phyloP scores from a whole-genome alignment of 352 stramenopile genomes.

The Phytophthora pistaciae region DNA sequence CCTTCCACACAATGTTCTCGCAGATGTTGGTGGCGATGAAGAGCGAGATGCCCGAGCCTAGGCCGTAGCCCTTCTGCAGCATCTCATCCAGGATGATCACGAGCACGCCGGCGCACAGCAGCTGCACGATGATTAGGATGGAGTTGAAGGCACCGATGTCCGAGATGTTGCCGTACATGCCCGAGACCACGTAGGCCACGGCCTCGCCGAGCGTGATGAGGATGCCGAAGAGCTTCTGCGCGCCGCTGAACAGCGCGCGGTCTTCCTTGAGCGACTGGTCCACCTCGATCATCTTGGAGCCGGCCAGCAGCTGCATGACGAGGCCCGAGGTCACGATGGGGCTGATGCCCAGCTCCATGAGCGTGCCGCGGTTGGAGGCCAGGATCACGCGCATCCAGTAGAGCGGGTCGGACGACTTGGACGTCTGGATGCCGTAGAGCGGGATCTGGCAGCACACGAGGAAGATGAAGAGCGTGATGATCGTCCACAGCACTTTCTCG shows the following conservation, averaged over 20 bases:
- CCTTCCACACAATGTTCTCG: constrained; percentile 99
- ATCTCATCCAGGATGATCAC: constrained; percentile 99
- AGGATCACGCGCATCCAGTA: constrained; percentile 99
- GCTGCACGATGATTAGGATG: constrained; percentile 99
- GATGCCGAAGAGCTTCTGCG: constrained; percentile 99
- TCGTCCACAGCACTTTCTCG: constrained; percentile 99
- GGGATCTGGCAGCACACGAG: constrained; percentile 99
- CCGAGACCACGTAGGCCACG: constrained; percentile 98
- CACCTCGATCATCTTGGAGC: constrained; percentile 99
- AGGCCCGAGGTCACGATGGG: constrained; percentile 99
- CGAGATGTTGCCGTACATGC: constrained; percentile 99
- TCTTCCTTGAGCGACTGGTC: constrained; percentile 99
- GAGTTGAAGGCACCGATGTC: constrained; percentile 99
- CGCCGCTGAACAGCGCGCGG: constrained; percentile 96
- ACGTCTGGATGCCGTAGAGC: constrained; percentile 99
- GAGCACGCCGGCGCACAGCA: constrained; percentile 98
- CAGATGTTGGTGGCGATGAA: constrained; percentile 99
- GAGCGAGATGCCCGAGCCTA: constrained; percentile 98
- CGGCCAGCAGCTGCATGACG: constrained; percentile 99
- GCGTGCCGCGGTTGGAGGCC: constrained; percentile 98
- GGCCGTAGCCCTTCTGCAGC: constrained; percentile 99
- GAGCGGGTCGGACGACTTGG: constrained; percentile 99
- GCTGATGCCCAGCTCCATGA: constrained; percentile 99
- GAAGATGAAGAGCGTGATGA: constrained; percentile 99
- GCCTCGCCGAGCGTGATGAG: constrained; percentile 99